Evolutionary conservation across 2,329 filamentous ascomycete species (phyloP), one percentile per base, ranked within the genome.

Genomic region (Colletotrichum lupini): DNA sequence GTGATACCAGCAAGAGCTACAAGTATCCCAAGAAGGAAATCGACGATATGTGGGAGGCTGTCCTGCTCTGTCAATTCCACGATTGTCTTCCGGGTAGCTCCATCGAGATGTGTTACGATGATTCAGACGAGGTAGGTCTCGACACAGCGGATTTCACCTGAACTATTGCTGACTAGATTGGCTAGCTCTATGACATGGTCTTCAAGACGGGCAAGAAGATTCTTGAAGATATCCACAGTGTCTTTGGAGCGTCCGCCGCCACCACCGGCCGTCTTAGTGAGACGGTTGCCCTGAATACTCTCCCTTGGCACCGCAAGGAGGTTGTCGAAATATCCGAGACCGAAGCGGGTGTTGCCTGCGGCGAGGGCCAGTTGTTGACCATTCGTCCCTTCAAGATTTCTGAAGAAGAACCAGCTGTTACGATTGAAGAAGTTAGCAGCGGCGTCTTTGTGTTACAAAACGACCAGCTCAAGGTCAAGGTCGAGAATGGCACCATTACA

Each of bases 41-140:
- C 68, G 97, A 99, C 80, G 89, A 93, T 70, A 97, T 99, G 92
- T 99, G 97, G 97, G 96, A 98, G 85, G 89, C 90, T 68, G 93
- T 96, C 3, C 87, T 98, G 28, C 90, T 98, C 30, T 98, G 96
- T 77, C 97, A 99, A 79, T 99, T 99, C 87, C 97, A 99, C 76
- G 97, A 99, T 81, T 98, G 97, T 81, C 87, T 99, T 64, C 97
- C 97, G 0, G 97, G 97, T 68, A 98, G 95, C 80, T 94, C 92
- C 42, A 98, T 99, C 77, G 95, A 97, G 82, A 98, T 98, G 95
- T 98, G 95, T 82, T 98, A 98, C 78, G 94, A 97, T 81, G 97
- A 99, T 80, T 97, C 95, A 3, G 93, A 98, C 80, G 90, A 95
- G 84, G 90, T 91, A 82, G 81, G 84, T 57, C 22, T 16, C 7